A percentile compares a stretch with the other conserved stretches of the same genome.
phyloP scores from a whole-genome alignment of 495 filamentous ascomycete species.

The Penicillium silybi region DNA sequence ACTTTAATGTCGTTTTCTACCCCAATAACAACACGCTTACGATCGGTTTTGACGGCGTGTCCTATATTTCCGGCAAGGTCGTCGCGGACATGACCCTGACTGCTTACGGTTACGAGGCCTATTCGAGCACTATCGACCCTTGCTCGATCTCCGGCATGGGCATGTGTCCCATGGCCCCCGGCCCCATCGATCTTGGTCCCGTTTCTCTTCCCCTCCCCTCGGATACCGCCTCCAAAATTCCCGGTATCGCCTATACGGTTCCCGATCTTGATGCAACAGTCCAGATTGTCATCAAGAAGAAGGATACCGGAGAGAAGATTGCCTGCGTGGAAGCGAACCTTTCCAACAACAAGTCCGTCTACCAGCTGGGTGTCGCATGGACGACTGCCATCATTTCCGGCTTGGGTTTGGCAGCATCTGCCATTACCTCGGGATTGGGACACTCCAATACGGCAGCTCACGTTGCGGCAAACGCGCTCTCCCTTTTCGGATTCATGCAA shows the following conservation, averaged over 20 bases:
- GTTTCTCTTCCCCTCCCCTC: conserved; percentile 60
- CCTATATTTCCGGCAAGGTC: conserved; percentile 81
- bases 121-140: conserved; percentile 65
- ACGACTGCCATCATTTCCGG: conserved; percentile 80
- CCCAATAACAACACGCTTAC: conserved; percentile 67
- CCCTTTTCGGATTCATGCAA: conserved; percentile 94
- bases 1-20: conserved; percentile 78
- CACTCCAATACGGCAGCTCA: conserved; percentile 97
- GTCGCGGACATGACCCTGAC: conserved; percentile 69
- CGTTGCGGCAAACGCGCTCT: conserved; percentile 87
- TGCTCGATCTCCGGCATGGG: conserved; percentile 68
- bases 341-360: conserved; percentile 90
- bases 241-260: conserved; percentile 80
- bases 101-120: conserved; percentile 75
- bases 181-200: conserved; percentile 66
- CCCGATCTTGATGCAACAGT: conserved; percentile 93
- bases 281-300: conserved; percentile 70
- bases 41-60: conserved; percentile 78
- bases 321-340: conserved; percentile 87
- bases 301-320: conserved; percentile 56
- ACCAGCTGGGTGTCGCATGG: conserved; percentile 88
- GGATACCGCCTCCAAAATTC: conserved; percentile 60
- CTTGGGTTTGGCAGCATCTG: conserved; percentile 76
- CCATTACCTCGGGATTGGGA: conserved; percentile 74
- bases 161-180: conserved; percentile 90